A percentile compares a stretch with the other conserved stretches of the same genome.
These are phyloP conservation scores for Secale cereale DNA, from an alignment of 176 grass and related monocot species.

Conservation along the genomic window DNA sequence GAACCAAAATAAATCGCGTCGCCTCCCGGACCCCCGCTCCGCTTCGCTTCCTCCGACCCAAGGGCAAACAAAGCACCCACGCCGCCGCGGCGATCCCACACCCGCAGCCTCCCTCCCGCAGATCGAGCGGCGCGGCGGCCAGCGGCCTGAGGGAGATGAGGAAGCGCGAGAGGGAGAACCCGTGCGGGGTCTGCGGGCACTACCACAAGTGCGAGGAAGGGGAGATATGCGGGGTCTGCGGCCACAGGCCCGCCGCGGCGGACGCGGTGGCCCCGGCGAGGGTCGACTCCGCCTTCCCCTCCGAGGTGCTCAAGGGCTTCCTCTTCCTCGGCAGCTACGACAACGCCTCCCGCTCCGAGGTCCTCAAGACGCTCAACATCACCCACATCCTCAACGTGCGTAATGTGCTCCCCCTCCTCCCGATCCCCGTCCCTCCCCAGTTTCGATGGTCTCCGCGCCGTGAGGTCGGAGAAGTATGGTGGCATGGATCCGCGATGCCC, in stretches of 20 bases:
- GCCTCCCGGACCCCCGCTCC: background rate
- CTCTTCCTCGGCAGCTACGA: slow-evolving; percentile 95
- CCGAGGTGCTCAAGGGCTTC: slow-evolving; percentile 73
- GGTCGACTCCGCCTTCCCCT: slow-evolving; percentile 63
- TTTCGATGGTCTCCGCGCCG: background rate
- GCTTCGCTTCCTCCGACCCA: background rate
- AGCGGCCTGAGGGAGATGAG: slow-evolving; percentile 34
- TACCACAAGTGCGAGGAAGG: slow-evolving; percentile 86
- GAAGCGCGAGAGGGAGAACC: slow-evolving; percentile 89
- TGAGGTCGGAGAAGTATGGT: background rate
- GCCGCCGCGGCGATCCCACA: background rate
- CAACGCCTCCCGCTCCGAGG: slow-evolving; percentile 72
- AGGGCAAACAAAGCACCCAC: slow-evolving; percentile 2
- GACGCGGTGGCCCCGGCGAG: background rate
- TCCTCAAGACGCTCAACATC: slow-evolving; percentile 64
- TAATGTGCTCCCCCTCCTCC: background rate
- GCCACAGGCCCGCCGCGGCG: slow-evolving; percentile 37
- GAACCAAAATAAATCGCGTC: background rate
- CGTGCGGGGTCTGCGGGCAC: slow-evolving; percentile 80
- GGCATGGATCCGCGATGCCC: background rate
- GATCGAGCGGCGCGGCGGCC: background rate
- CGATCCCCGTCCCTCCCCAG: background rate
- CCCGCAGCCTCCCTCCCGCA: background rate
- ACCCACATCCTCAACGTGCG: slow-evolving; percentile 85
- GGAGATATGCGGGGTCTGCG: slow-evolving; percentile 79